Evolutionary conservation across 2,329 filamentous ascomycete species (phyloP), one percentile per base, ranked within the genome.

Genomic region (Dactylonectria macrodidyma): DNA sequence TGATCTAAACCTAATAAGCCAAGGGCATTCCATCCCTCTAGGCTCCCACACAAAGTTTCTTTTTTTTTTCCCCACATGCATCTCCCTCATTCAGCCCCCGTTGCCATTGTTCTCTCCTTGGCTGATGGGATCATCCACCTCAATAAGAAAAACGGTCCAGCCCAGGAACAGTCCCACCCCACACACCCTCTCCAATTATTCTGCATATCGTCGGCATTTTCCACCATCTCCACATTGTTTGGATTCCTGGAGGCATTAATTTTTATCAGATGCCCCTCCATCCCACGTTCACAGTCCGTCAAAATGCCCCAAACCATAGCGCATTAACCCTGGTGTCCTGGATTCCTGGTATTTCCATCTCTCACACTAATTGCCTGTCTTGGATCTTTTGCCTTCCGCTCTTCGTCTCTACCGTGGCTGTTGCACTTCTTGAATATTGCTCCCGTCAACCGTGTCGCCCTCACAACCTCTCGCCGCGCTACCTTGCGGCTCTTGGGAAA

Each of bases 81-180:
- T 12, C 51, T 22, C 63, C 48, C n/a, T 54, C 58, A 19, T 46
- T 51, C 55, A 47, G 38, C 41, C 38, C 41, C 38, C 41, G 41
- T 57, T 57, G 56, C 56, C 54, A 58, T 48, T 65, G 38, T 65
- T 72, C 69, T 65, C 68, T 71, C 68, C 71, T 59, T 68, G 54
- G 57, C 68, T 63, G 69, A 58, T 68, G 58, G 59, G 38, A 34
- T 8, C 16, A 16, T 51, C 34, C 46, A 61, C 66, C 19, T 58
- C 26, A 19, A 38, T 59, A 30, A 30, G 10, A 4, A 26, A 24
- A 26, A 51, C 24, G 44, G 16, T 57, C 59, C 63, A 65, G 41
- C 59, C 61, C 61, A 71, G 52, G 51, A 47, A 67, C 66, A 36
- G 65, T 71, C 66, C 66, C 71, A 70, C 55, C 66, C 66, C 71